Conservation (phyloP, 257 asterid species). For the Nemophila menziesii region DNA sequence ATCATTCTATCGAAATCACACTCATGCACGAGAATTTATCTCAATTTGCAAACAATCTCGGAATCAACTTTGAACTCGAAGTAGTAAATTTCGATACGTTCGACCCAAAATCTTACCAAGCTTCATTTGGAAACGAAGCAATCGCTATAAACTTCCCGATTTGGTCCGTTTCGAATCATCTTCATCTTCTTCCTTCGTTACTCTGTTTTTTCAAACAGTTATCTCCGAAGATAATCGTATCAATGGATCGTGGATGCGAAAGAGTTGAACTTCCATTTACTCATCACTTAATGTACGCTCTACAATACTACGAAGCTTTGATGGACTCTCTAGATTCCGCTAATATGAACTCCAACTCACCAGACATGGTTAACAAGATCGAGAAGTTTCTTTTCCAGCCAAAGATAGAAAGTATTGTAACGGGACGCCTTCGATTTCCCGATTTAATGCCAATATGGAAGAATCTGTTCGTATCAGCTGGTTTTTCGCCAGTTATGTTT, state of each 20-base stretch:
- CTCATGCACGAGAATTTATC: conserved; percentile 42
- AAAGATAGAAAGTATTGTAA: conserved; percentile 27
- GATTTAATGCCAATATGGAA: conserved; percentile 26
- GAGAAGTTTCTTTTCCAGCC: conserved; percentile 40
- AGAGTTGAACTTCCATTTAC: conserved; percentile 31
- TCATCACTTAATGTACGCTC: conserved; percentile 29
- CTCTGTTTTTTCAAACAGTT: conserved; percentile 36
- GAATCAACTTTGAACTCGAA: conserved; percentile 38
- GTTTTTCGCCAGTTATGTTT: conserved; percentile 21
- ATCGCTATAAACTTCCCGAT: conserved; percentile 43
- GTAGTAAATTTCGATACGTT: conserved; percentile 43
- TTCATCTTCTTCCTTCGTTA: conserved; percentile 22
- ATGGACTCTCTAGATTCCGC: conserved; percentile 37
- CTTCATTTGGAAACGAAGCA: conserved; percentile 22
- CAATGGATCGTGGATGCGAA: conserved; percentile 37
- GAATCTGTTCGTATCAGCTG: conserved; percentile 32
- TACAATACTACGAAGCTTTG: conserved; percentile 33
- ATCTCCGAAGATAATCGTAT: conserved; percentile 33
- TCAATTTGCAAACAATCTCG: conserved; percentile 31
- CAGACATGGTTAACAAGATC: conserved; percentile 26
- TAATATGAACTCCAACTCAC: conserved; percentile 9
- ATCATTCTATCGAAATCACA: conserved; percentile 31
- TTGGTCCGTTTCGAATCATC: conserved; percentile 34
- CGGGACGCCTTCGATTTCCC: conserved; percentile 29
- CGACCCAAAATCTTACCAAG: conserved; percentile 25